phyloP scores from a whole-genome alignment of 2,329 filamentous ascomycete genomes.

The Bipolaris victoriae region DNA sequence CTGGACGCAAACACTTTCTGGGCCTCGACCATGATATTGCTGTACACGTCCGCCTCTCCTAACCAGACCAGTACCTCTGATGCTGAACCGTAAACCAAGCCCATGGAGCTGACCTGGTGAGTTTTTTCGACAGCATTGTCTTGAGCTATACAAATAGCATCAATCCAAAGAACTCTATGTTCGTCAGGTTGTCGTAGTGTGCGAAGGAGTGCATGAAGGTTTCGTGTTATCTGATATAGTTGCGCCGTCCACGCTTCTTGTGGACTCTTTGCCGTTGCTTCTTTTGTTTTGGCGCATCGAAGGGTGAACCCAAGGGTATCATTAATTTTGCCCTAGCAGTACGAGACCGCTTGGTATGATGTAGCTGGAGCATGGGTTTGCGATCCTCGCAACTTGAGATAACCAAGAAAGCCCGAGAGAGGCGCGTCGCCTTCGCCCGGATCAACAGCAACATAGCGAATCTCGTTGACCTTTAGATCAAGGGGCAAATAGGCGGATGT shows the following conservation, averaged over 20 bases:
- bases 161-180: neutral
- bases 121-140: neutral
- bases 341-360: neutral
- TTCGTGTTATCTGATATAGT: neutral
- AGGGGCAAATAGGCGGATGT: neutral
- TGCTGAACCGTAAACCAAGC: neutral
- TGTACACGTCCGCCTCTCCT: neutral
- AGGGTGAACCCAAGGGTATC: neutral
- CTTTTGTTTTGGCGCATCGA: neutral
- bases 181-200: neutral
- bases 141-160: neutral
- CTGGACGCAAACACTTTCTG: neutral
- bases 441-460: neutral
- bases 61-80: neutral
- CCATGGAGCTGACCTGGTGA: neutral
- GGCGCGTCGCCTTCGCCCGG: neutral
- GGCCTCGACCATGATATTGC: neutral
- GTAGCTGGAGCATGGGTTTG: neutral
- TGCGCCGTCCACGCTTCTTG: neutral
- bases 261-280: neutral
- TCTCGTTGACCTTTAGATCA: neutral
- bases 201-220: neutral
- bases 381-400: neutral
- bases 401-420: neutral
- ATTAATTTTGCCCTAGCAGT: neutral